Evolutionary conservation across 2,329 filamentous ascomycete species (phyloP), one percentile per base, ranked within the genome.

Genomic region (Colletotrichum euphorbiae): DNA sequence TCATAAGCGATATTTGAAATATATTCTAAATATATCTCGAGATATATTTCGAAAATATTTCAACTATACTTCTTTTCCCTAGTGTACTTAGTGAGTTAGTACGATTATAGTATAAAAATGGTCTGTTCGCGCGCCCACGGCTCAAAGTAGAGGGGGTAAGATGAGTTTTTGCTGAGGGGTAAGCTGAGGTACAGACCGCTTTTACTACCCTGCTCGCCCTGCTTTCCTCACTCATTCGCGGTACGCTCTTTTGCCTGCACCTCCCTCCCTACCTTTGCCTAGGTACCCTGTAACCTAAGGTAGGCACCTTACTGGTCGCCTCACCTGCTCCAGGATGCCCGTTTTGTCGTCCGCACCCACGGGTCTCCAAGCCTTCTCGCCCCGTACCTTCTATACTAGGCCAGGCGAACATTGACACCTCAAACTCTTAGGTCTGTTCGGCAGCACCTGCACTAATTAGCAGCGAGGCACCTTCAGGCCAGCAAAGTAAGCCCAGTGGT

Each of bases 281-380:
- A 13, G 24, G 17, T 12, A 42, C n/a, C 36, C 28, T 36, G 17
- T 36, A 42, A 33, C 24, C 36, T 19, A 12, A 19, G 15, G 24
- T 40, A 54, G 51, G 28, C 7, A 28, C 51, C 51, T 55, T 31
- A 28, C 33, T 40, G 51, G n/a, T 31, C 51, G 33, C 33, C 52
- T 56, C 52, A 56, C 36, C 52, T 56, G 36, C 52, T 21, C 19
- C 52, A 56, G 36, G 52, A 38, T 56, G 52, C 15, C 38, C 21
- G 24, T 56, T 21, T 11, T 7, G 36, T 38, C 9, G 51, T 31
- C 19, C 33, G 52, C 52, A 21, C 38, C 33, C 51, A 54, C 51
- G 51, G 46, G 24, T 50, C 24, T 36, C 31, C 19, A 36, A 17
- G 50, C 50, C 31, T 54, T 38, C 50, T 11, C 50, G 31, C 24